Base-by-base conservation (phyloP, 225 moss, liverwort and hornwort species). In the Pseudisothecium myosuroides region DNA sequence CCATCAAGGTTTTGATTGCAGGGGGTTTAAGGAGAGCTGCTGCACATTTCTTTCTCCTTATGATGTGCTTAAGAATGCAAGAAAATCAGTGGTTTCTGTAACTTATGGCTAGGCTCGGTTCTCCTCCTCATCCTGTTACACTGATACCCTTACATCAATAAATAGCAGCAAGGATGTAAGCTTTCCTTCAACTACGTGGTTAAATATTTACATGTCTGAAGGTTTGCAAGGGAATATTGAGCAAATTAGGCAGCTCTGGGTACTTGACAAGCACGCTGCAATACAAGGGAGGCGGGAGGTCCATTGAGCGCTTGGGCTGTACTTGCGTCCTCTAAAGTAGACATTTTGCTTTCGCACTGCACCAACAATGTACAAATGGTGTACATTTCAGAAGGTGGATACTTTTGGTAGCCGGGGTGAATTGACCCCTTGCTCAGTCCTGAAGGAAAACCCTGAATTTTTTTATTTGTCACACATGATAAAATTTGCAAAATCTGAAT, bases 281-380 rank as follows among this genome's bases (percentile, higher is more conserved):
- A 21, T 12, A 37, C 36, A 10, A 66, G 36, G 36, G 2, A 66
- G 28, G 11, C 34, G 6, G 28, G 11, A 65, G 6, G 37, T 37
- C 21, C 11, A 37, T 32, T 9, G 3, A 67, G 11, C 0, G 0
- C 4, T 67, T 0, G 1, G 7, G 66, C 36, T 36, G 5, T 66
- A 66, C 3, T 2, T 10, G 18, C 1, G 0, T 37, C 6, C 2
- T 68, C 11, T 37, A 37, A 67, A 0, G 6, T 0, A 37, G 3
- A 20, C 18, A 66, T 37, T 66, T 66, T 66, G 5, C 37, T 20
- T 32, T 20, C 21, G 21, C 12, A 37, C 14, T 39, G 4, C n/a
- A 68, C 0, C 4, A 7, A 2, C 7, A 68, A 39, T 23, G 10
- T 22, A 22, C 22, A 68, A 39, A 13, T 12, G 7, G 7, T 39